A percentile compares a stretch with the other conserved stretches of the same genome.
phyloP scores from a whole-genome alignment of 129 eudicot species.

The Saussurea involucrata region DNA sequence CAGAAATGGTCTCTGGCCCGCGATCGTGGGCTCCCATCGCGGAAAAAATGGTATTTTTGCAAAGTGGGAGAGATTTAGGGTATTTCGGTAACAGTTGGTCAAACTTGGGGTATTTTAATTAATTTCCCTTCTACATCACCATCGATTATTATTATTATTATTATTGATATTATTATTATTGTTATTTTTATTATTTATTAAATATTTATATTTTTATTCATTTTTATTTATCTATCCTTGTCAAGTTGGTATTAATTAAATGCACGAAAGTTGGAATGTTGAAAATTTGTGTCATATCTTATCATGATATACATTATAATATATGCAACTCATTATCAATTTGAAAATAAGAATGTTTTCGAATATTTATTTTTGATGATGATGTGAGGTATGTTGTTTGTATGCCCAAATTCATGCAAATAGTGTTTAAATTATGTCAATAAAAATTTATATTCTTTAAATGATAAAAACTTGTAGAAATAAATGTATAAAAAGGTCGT shows the following conservation, averaged over 20 bases:
- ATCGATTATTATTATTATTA: too few relatives aligned
- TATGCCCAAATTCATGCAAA: not conserved
- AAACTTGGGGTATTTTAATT: too few relatives aligned
- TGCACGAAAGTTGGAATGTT: conserved; percentile 18
- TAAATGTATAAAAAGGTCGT: not conserved
- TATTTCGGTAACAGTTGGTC: too few relatives aligned
- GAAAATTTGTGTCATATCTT: conserved; percentile 26
- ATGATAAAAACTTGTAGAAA: not conserved
- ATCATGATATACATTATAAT: conserved; percentile 24
- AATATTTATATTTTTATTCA: not conserved
- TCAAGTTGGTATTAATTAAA: conserved; percentile 30
- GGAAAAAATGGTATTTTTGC: too few relatives aligned
- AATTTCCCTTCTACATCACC: conserved; percentile 23
- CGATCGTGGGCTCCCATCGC: too few relatives aligned
- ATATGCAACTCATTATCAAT: conserved; percentile 4
- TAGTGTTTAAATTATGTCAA: not conserved
- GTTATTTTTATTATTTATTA: not conserved
- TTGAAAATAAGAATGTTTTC: conserved; percentile 3
- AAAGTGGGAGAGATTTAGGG: too few relatives aligned
- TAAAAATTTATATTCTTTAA: not conserved
- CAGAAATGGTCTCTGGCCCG: too few relatives aligned
- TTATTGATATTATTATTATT: not conserved
- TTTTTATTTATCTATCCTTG: conserved; percentile 13
- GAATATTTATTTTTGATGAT: not conserved
- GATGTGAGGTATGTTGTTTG: not conserved